phyloP scores from a whole-genome alignment of 306 rosid genomes.

The Psophocarpus tetragonolobus region DNA sequence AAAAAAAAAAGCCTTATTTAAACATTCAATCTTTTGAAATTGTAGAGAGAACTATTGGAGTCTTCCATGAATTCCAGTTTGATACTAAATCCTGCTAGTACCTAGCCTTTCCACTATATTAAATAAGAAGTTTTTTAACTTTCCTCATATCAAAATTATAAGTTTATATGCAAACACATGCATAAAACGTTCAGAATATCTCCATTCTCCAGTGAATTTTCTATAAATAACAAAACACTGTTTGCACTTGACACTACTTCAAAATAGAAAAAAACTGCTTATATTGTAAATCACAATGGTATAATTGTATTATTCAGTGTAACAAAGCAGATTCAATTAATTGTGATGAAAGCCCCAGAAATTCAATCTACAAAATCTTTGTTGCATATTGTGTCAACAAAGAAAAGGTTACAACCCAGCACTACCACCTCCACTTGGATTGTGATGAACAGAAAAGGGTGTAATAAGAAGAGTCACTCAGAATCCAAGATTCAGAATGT shows the following conservation, averaged over 20 bases:
- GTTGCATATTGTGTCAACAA: neutral
- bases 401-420: neutral
- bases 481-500: neutral
- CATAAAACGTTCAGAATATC: slow-evolving; percentile 27
- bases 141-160: neutral
- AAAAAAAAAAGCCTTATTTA: neutral
- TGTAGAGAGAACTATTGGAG: neutral
- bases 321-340: slow-evolving; percentile 18
- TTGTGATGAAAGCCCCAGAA: slow-evolving; percentile 10
- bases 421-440: neutral
- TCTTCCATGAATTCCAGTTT: neutral
- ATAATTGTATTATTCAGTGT: neutral
- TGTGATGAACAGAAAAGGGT: neutral
- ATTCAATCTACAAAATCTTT: neutral
- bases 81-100: neutral
- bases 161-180: slow-evolving; percentile 2
- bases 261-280: slow-evolving; percentile 21
- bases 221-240: slow-evolving; percentile 7
- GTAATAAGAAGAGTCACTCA: neutral
- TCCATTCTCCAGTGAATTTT: slow-evolving; percentile 20
- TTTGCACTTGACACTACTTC: neutral
- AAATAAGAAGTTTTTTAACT: neutral
- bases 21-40: neutral
- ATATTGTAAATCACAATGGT: slow-evolving; percentile 3
- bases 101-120: slow-evolving; percentile 8